These are phyloP conservation scores for Nymphaea thermarum DNA, from an alignment of 164 flowering plant species.

Conservation along the genomic window DNA sequence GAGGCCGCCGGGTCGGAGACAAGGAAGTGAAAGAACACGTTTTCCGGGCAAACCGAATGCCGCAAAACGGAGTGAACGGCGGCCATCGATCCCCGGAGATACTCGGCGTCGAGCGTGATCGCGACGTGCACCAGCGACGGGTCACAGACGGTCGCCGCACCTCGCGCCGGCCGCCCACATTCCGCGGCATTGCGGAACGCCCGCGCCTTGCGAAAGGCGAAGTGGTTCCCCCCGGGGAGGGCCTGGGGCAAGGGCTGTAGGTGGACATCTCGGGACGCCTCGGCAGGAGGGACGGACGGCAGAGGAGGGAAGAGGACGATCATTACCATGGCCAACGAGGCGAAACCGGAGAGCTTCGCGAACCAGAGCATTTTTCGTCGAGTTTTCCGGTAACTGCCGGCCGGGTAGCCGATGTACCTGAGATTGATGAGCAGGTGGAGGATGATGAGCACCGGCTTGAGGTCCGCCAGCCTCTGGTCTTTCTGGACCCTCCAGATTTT, in stretches of 20 bases:
- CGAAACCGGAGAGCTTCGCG: conserved; percentile 29
- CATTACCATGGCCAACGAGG: conserved; percentile 32
- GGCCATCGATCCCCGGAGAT: conserved; percentile 20
- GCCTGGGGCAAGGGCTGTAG: conserved; percentile 1
- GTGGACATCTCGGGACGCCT: conserved; percentile 32
- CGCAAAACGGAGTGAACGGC: conserved; percentile 20
- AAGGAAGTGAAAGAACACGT: conserved; percentile 19
- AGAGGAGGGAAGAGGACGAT: conserved; percentile 34
- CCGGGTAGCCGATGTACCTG: neutral
- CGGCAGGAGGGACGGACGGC: conserved; percentile 35
- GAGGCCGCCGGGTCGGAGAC: conserved; percentile 9
- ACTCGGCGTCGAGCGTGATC: conserved; percentile 22
- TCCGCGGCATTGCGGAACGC: conserved; percentile 20
- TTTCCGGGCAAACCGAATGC: conserved; percentile 19
- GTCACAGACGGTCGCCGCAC: conserved; percentile 13
- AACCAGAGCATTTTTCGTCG: conserved; percentile 31
- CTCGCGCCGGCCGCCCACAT: conserved; percentile 6
- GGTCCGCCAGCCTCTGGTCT: conserved; percentile 10
- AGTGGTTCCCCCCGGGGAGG: neutral
- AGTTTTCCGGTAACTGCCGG: conserved; percentile 5
- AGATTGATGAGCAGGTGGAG: conserved; percentile 1
- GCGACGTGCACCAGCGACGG: conserved; percentile 23
- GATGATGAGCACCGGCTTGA: conserved; percentile 2
- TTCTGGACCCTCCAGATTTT: neutral
- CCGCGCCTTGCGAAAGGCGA: conserved; percentile 12